Percentiles rank a stretch among this genome's conserved stretches.
Conservation (phyloP, 2,329 filamentous ascomycete species). For the Ophidiomyces ophidiicola region DNA sequence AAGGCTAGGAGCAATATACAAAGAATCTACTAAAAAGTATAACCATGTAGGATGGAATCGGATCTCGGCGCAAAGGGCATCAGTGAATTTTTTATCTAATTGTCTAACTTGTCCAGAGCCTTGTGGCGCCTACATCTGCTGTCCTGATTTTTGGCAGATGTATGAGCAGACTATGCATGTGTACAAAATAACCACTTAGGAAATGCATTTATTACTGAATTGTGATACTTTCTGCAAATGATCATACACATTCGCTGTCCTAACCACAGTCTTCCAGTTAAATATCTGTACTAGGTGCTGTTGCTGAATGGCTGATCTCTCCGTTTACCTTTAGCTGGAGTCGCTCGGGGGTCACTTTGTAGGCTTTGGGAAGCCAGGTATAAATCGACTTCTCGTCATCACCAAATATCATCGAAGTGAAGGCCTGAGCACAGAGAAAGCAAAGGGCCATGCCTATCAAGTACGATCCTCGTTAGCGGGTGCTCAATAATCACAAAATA, state of each 20-base stretch:
- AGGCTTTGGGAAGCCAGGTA: conserved; percentile 14
- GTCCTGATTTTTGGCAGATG: too few relatives aligned
- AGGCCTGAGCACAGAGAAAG: conserved; percentile 13
- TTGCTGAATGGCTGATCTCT: not conserved
- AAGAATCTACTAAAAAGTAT: conserved; percentile 1
- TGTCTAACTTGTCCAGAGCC: not conserved
- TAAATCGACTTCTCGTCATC: conserved; percentile 12
- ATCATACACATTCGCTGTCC: too few relatives aligned
- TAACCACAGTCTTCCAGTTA: not conserved
- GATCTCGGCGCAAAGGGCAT: conserved; percentile 4
- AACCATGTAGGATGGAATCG: not conserved
- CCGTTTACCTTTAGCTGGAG: conserved; percentile 1
- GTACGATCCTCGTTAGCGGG: not conserved
- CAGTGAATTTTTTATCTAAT: not conserved
- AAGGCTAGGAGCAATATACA: conserved; percentile 20
- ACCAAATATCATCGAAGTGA: conserved; percentile 14
- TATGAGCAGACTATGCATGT: too few relatives aligned
- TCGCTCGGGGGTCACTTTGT: conserved; percentile 11
- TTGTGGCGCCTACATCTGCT: too few relatives aligned
- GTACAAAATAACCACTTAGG: too few relatives aligned
- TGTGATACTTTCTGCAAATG: too few relatives aligned
- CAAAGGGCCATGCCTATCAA: conserved; percentile 15
- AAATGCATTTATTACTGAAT: too few relatives aligned
- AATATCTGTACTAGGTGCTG: conserved; percentile 1
- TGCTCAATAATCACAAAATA: not conserved